Percentiles rank a stretch among this genome's conserved stretches.
Evolutionary conservation across 345 rosid species (phyloP).

Genomic region (Lepidium sativum): DNA sequence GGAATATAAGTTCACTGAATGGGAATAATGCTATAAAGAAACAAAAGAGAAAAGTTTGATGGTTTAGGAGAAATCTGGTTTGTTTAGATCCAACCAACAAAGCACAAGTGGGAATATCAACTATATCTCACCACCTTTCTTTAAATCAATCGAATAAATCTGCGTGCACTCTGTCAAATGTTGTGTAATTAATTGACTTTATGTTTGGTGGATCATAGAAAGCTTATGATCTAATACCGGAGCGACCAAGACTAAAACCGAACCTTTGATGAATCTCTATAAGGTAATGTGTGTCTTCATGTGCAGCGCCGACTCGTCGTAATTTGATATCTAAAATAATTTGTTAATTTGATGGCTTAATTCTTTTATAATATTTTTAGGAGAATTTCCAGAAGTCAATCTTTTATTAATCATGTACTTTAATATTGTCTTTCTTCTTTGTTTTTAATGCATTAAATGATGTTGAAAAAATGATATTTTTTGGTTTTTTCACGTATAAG

Average conservation of each 20-base stretch:
- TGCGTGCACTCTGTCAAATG: neutral
- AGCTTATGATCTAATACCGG: neutral
- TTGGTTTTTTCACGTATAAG: too few relatives aligned
- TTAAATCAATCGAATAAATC: neutral
- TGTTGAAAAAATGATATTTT: too few relatives aligned
- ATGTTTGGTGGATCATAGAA: neutral
- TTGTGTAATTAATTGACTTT: neutral
- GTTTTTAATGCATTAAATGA: too few relatives aligned
- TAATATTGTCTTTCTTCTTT: too few relatives aligned
- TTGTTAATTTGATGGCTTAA: too few relatives aligned
- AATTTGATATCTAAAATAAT: too few relatives aligned
- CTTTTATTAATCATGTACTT: too few relatives aligned
- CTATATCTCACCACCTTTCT: neutral
- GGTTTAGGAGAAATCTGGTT: slow-evolving; percentile 1
- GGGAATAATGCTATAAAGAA: neutral
- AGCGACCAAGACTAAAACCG: neutral
- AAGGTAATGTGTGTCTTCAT: neutral
- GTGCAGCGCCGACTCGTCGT: too few relatives aligned
- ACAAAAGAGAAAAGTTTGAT: neutral
- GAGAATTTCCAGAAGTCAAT: too few relatives aligned
- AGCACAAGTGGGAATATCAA: slow-evolving; percentile 5
- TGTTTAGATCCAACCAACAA: neutral
- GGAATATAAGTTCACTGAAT: neutral
- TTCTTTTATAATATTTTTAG: too few relatives aligned
- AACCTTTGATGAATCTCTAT: neutral